Base-by-base conservation (phyloP, 805 yeast genomes). In the Monosporozyma solicola region DNA sequence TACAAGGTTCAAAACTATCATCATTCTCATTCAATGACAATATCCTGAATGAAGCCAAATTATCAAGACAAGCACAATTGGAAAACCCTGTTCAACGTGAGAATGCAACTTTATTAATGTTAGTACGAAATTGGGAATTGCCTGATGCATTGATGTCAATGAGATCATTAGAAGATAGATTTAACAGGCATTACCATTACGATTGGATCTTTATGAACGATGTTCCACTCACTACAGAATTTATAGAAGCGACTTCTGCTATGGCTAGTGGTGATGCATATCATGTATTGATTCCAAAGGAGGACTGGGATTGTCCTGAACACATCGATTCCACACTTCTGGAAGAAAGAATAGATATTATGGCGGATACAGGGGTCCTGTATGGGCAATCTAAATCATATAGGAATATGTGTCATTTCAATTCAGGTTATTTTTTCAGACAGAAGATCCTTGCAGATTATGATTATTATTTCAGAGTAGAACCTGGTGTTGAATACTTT, bases 361-460 rank as follows among this genome's bases (percentile, higher is more conserved):
- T 78, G 73, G 68, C 62, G 13, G 72, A 73, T 15, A 66, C 74
- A 10, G 74, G 76, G 2, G 79, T 86, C 7, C 69, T 85, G 0
- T 86, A 86, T 64, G 92, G 89, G 1, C 77, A 72, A 32, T 80
- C 86, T 1, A 67, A 72, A 57, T 81, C 88, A 1, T 86, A 86
- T 63, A 79, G 97, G 65, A 91, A 92, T 68, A 94, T 94, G 98
- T 94, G 98, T 69, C 78, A 96, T 41, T 92, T 85, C 73, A 92
- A 94, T 65, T 85, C 95, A 2, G 97, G 98, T 0, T 87, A 77
- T 66, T 94, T 94, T 72, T 92, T 81, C 73, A 80, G 86, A 64
- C 95, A 90, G 63, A 81, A 82, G 53, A 65, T 89, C 47, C 70
- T 91, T 60, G 67, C 73, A 47, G 75, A 84, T 35, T 94, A 87